Conservation (phyloP, 2,329 filamentous ascomycete species). For the Monosporascus sp. region DNA sequence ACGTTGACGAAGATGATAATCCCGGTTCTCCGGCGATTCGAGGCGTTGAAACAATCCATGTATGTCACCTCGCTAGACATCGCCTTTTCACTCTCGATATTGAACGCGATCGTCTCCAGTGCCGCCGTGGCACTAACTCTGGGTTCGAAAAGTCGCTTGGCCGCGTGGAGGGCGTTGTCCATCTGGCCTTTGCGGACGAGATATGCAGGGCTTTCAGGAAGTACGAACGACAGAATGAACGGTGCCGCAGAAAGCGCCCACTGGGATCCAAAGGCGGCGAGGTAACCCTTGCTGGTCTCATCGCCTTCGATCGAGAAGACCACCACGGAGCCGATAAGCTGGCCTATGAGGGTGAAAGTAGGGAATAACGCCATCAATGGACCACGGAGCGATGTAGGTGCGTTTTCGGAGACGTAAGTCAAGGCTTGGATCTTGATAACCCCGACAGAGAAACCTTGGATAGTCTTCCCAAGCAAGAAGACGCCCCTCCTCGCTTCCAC, state of each 20-base stretch:
- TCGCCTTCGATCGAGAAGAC: conserved; percentile 31
- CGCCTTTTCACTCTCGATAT: conserved; percentile 37
- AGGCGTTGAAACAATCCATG: conserved; percentile 37
- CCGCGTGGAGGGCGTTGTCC: conserved; percentile 37
- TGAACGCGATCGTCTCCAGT: conserved; percentile 40
- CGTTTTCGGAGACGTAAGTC: conserved; percentile 48
- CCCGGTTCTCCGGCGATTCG: conserved; percentile 37
- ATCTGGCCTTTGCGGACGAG: conserved; percentile 37
- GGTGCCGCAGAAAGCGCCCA: conserved; percentile 40
- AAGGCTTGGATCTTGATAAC: conserved; percentile 37
- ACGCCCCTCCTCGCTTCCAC: conserved; percentile 18
- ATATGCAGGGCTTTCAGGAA: conserved; percentile 48
- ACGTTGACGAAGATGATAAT: conserved; percentile 38
- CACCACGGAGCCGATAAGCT: conserved; percentile 40
- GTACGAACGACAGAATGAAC: conserved; percentile 35
- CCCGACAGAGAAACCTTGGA: conserved; percentile 41
- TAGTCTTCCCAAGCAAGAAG: conserved; percentile 41
- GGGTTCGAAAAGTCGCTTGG: conserved; percentile 43
- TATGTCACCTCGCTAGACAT: conserved; percentile 30
- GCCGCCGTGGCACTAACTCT: conserved; percentile 34
- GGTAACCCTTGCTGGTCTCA: conserved; percentile 28
- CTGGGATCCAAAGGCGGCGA: conserved; percentile 37
- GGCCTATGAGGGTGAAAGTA: conserved; percentile 43
- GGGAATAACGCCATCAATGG: conserved; percentile 45
- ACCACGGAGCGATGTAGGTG: conserved; percentile 40